A percentile compares a stretch with the other conserved stretches of the same genome.
Conservation (phyloP, 2,329 filamentous ascomycete species). For the Alternaria rosae region DNA sequence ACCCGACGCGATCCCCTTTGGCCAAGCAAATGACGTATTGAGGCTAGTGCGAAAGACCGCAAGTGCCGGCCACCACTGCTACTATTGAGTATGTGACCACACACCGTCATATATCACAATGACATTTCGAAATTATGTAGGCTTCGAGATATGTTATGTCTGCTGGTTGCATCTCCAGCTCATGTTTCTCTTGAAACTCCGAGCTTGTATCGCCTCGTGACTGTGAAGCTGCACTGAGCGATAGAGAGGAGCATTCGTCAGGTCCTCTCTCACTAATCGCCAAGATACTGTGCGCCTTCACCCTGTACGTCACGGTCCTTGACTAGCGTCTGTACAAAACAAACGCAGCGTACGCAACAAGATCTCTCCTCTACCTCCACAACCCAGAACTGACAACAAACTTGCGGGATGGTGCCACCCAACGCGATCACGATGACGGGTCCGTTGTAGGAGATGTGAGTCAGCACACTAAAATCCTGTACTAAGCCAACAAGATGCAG, state of each 20-base stretch:
- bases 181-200: background rate
- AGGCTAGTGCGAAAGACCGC: background rate
- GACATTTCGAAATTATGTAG: background rate
- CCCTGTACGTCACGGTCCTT: no score
- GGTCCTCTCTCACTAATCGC: no score
- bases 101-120: background rate
- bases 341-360: background rate
- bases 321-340: no score
- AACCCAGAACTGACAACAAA: no score
- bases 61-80: no score
- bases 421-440: background rate
- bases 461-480: background rate
- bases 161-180: background rate
- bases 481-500: background rate
- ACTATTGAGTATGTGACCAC: no score
- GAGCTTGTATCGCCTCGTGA: background rate
- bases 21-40: background rate
- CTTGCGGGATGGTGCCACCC: background rate
- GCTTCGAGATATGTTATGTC: no score
- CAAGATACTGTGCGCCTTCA: no score
- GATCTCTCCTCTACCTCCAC: background rate
- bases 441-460: background rate
- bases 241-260: no score
- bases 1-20: background rate
- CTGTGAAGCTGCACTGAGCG: background rate